These are phyloP conservation scores for Starmerella cellae DNA, from an alignment of 805 yeast genomes.

Conservation along the genomic window DNA sequence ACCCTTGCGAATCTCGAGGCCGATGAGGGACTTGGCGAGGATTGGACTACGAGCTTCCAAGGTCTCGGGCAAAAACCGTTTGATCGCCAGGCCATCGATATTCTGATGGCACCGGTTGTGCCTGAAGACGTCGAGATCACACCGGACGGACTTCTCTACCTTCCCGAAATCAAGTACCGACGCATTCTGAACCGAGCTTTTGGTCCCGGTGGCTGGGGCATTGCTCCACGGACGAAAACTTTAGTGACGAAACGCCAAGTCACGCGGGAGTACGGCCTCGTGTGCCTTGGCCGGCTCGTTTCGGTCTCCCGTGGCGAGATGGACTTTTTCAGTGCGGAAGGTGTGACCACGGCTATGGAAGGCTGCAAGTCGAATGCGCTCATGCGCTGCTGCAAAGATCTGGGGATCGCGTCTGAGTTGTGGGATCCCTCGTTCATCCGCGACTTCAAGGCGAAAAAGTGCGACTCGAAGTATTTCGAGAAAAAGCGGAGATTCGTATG, in stretches of 20 bases:
- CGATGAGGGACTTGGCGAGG: constrained; percentile 20
- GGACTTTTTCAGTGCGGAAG: constrained; percentile 73
- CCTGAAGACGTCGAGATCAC: constrained; percentile 77
- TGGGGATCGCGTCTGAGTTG: constrained; percentile 90
- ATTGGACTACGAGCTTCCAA: constrained; percentile 80
- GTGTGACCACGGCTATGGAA: constrained; percentile 89
- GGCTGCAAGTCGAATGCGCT: constrained; percentile 94
- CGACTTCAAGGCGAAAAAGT: constrained; percentile 45
- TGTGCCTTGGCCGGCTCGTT: constrained; percentile 78
- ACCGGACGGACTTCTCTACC: constrained; percentile 82
- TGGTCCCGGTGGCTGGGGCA: constrained; percentile 99
- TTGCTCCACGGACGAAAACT: constrained; percentile 85
- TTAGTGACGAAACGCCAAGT: constrained; percentile 58
- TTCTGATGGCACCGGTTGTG: constrained; percentile 49
- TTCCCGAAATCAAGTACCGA: constrained; percentile 93
- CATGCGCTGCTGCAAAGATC: constrained; percentile 95
- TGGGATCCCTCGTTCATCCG: constrained; percentile 94
- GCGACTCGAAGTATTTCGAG: constrained; percentile 78
- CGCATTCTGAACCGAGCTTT: constrained; percentile 78
- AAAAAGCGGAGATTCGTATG: constrained; percentile 67
- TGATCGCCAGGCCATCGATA: constrained; percentile 41
- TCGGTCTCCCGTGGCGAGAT: constrained; percentile 93
- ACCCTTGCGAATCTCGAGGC: constrained; percentile 8
- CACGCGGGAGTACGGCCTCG: constrained; percentile 79
- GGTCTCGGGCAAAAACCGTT: constrained; percentile 80